Conservation (phyloP, 192 early-diverging fungal species). For the Coemansia sp. region DNA sequence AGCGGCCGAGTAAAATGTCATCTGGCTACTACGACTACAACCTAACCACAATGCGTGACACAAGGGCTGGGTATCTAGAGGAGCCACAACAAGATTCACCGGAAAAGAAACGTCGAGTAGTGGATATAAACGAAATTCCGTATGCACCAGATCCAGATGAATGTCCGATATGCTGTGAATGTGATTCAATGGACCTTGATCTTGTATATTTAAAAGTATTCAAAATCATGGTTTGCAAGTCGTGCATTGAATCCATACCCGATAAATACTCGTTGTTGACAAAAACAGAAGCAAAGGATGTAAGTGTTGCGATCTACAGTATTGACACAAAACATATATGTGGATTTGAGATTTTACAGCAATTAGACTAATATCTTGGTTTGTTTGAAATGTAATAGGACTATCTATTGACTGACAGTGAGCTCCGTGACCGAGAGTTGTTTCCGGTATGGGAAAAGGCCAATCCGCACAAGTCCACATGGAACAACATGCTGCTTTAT, state of each 20-base stretch:
- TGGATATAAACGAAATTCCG: slow-evolving; percentile 12
- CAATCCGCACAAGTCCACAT: slow-evolving; percentile 93
- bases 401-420: slow-evolving; percentile 93
- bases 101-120: slow-evolving; percentile 16
- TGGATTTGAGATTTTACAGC: too few species aligned
- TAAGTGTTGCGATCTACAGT: slow-evolving; percentile 23
- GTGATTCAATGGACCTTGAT: slow-evolving; percentile 82
- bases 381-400: too few species aligned
- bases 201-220: slow-evolving; percentile 68
- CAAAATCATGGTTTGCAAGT: slow-evolving; percentile 67
- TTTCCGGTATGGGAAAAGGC: slow-evolving; percentile 84
- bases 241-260: slow-evolving; percentile 67
- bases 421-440: slow-evolving; percentile 73
- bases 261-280: slow-evolving; percentile 94
- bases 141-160: slow-evolving; percentile 41
- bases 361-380: too few species aligned
- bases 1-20: slow-evolving; percentile 31
- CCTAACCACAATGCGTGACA: slow-evolving; percentile 79
- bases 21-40: slow-evolving; percentile 76
- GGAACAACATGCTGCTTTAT: slow-evolving; percentile 97
- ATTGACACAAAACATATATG: too few species aligned
- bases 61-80: slow-evolving; percentile 80
- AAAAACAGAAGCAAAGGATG: slow-evolving; percentile 90
- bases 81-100: slow-evolving; percentile 38
- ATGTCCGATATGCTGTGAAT: slow-evolving; percentile 77